Percentiles rank a stretch among this genome's conserved stretches.
Conservation (phyloP, 75 land plant species). For the Larix kaempferi region DNA sequence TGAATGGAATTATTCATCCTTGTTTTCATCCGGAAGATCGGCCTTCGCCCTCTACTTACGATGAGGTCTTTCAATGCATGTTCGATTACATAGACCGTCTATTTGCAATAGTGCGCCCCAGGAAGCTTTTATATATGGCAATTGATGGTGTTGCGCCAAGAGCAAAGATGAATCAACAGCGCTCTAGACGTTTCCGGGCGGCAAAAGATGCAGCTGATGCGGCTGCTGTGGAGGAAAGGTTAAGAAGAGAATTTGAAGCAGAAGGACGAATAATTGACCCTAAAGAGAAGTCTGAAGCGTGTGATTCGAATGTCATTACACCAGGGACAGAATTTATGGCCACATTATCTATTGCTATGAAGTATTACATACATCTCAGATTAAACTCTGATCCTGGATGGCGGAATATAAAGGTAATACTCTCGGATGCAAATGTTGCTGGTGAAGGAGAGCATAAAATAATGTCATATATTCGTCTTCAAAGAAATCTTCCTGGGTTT, state of each 20-base stretch:
- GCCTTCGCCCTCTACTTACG: background rate
- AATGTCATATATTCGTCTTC: conserved; percentile 86
- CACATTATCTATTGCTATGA: conserved; percentile 68
- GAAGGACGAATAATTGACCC: conserved; percentile 75
- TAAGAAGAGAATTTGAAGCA: conserved; percentile 65
- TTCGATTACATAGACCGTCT: conserved; percentile 79
- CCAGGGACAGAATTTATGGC: conserved; percentile 92
- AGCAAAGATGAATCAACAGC: conserved; percentile 75
- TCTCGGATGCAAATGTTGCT: conserved; percentile 92
- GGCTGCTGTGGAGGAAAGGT: conserved; percentile 76
- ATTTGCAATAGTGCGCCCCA: conserved; percentile 72
- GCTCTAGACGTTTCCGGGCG: conserved; percentile 65
- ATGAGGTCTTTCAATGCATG: conserved; percentile 35
- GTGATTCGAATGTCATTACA: conserved; percentile 89
- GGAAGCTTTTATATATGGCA: conserved; percentile 76
- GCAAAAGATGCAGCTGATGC: conserved; percentile 78
- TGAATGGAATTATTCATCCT: conserved; percentile 76
- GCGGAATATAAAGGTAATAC: conserved; percentile 80
- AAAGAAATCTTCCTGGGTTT: conserved; percentile 47
- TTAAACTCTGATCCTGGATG: conserved; percentile 83
- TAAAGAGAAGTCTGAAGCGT: conserved; percentile 56
- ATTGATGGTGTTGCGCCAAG: conserved; percentile 80
- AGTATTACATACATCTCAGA: conserved; percentile 80
- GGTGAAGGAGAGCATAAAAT: conserved; percentile 95
- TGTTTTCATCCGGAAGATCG: conserved; percentile 72